These are phyloP conservation scores for Potentilla sterilis DNA, from an alignment of 306 rosid species.

Conservation along the genomic window DNA sequence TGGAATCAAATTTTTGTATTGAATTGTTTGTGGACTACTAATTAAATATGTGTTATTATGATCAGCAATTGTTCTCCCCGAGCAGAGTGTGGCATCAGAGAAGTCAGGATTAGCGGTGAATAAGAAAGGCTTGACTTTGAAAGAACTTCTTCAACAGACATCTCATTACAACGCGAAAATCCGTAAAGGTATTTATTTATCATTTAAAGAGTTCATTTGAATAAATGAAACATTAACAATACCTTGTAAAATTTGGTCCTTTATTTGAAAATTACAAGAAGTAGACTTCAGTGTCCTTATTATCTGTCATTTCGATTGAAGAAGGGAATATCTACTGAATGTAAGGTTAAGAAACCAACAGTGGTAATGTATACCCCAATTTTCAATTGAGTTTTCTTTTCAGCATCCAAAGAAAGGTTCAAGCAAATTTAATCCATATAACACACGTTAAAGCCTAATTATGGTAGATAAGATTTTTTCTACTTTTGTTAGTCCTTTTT, in stretches of 20 bases:
- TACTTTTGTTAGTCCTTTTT: background rate
- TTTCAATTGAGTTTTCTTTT: background rate
- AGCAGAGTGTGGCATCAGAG: conserved; percentile 85
- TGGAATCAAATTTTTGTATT: background rate
- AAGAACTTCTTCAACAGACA: conserved; percentile 88
- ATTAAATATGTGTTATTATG: conserved; percentile 21
- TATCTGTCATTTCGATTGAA: background rate
- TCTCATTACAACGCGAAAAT: conserved; percentile 79
- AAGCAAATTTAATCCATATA: background rate
- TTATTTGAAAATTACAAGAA: background rate
- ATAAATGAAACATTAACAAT: background rate
- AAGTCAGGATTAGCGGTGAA: conserved; percentile 81
- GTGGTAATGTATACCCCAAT: background rate
- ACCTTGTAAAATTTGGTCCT: background rate
- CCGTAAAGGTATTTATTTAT: conserved; percentile 71
- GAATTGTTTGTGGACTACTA: conserved; percentile 7
- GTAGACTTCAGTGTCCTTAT: background rate
- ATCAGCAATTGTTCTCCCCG: conserved; percentile 84
- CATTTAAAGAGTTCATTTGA: background rate
- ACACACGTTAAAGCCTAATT: background rate
- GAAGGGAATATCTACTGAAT: too few species aligned
- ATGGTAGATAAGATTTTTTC: background rate
- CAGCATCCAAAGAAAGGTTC: background rate
- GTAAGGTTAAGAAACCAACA: background rate
- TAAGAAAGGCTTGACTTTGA: conserved; percentile 87